phyloP scores from a whole-genome alignment of 441 rosid genomes.

The Metrosideros polymorpha region DNA sequence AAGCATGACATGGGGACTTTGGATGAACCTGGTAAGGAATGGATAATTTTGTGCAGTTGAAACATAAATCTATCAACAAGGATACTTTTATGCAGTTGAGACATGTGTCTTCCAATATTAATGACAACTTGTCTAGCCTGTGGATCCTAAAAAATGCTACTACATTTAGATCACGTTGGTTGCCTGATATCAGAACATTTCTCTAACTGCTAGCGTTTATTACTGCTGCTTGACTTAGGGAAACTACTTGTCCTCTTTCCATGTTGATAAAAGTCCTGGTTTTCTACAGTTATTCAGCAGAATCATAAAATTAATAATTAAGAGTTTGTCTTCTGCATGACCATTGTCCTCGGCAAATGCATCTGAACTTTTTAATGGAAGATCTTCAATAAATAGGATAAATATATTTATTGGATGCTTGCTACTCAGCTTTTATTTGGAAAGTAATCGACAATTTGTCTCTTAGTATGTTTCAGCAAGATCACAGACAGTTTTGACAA shows the following conservation, averaged over 20 bases:
- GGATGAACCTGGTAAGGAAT: conserved; percentile 62
- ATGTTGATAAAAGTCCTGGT: not conserved
- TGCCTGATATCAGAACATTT: not conserved
- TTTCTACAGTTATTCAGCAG: not conserved
- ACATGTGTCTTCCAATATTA: not conserved
- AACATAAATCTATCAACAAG: not conserved
- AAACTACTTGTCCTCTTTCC: not conserved
- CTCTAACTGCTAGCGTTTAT: not conserved
- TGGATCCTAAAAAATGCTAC: not conserved
- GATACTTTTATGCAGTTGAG: not conserved
- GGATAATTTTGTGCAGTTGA: not conserved
- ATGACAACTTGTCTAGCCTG: not conserved
- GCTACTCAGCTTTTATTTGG: not conserved
- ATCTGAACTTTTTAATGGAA: not conserved
- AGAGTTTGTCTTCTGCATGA: not conserved
- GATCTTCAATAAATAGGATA: not conserved
- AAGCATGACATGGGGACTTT: conserved; percentile 56
- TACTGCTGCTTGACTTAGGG: not conserved
- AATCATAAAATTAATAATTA: not conserved
- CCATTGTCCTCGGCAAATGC: not conserved
- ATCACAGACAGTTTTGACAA: not conserved
- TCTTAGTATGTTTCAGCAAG: not conserved
- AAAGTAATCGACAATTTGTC: not conserved
- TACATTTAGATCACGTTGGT: not conserved
- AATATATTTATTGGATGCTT: not conserved